These are phyloP conservation scores for Vachellia collinsii DNA, from an alignment of 306 rosid genomes.

Conservation along the genomic window DNA sequence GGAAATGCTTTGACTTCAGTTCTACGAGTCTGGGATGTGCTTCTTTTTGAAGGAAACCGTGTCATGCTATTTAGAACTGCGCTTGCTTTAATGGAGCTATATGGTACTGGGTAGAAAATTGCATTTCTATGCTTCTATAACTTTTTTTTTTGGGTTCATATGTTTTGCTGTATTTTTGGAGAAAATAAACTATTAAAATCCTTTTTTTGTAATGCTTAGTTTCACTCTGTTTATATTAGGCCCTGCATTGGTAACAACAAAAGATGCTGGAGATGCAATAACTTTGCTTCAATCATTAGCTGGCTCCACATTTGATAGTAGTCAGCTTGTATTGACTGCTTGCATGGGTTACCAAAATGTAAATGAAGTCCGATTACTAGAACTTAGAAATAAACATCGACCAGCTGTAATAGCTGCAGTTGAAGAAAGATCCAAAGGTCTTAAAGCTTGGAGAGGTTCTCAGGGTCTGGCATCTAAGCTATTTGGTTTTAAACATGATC, in stretches of 20 bases:
- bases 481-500: slow-evolving; percentile 74
- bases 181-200: slow-evolving; percentile 12
- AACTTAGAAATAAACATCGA: slow-evolving; percentile 87
- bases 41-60: slow-evolving; percentile 98
- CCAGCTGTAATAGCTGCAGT: slow-evolving; percentile 73
- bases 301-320: slow-evolving; percentile 99
- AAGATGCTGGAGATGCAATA: slow-evolving; percentile 99
- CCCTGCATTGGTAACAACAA: slow-evolving; percentile 95
- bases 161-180: neutral
- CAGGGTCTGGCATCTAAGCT: slow-evolving; percentile 92
- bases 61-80: slow-evolving; percentile 97
- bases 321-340: slow-evolving; percentile 97
- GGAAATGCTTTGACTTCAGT: slow-evolving; percentile 59
- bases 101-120: slow-evolving; percentile 71
- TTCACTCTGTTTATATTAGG: slow-evolving; percentile 65
- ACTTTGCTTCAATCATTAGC: slow-evolving; percentile 96
- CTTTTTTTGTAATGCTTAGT: slow-evolving; percentile 46
- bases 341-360: slow-evolving; percentile 98
- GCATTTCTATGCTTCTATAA: neutral
- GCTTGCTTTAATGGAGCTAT: slow-evolving; percentile 97
- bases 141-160: slow-evolving; percentile 1
- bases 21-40: slow-evolving; percentile 99
- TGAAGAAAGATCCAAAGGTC: slow-evolving; percentile 96
- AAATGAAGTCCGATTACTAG: slow-evolving; percentile 75
- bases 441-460: slow-evolving; percentile 80